These are phyloP conservation scores for Colletotrichum sp. DNA, from an alignment of 2,329 filamentous ascomycete genomes.

Conservation along the genomic window DNA sequence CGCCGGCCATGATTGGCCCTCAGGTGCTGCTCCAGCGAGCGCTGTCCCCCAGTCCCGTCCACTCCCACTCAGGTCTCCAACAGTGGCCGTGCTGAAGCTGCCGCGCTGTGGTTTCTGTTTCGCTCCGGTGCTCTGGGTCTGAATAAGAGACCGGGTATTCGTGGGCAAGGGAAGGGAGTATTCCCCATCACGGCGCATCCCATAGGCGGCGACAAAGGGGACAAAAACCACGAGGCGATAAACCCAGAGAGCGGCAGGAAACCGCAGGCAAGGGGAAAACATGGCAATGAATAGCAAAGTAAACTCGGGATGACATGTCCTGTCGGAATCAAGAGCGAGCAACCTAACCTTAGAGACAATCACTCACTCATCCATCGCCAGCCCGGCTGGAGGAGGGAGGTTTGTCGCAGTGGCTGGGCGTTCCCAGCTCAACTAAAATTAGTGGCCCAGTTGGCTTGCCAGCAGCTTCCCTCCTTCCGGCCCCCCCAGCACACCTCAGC, in stretches of 20 bases:
- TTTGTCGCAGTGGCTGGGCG: conserved; percentile 19
- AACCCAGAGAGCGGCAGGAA: not conserved
- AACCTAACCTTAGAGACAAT: not conserved
- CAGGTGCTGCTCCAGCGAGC: not conserved
- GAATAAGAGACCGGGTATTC: not conserved
- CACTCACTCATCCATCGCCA: not conserved
- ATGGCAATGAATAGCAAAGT: not conserved
- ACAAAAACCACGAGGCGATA: not conserved
- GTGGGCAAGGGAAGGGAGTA: not conserved
- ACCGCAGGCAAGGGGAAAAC: not conserved
- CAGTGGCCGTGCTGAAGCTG: conserved; percentile 5
- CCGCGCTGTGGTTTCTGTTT: not conserved
- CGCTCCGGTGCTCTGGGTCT: not conserved
- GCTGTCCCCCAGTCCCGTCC: not conserved
- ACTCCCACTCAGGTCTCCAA: not conserved
- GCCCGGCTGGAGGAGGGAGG: not conserved
- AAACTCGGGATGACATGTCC: not conserved
- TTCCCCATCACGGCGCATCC: not conserved
- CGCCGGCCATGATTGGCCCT: conserved; percentile 6
- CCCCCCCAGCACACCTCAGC: not conserved
- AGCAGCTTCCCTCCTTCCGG: conserved; percentile 1
- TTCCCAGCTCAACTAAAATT: conserved; percentile 20
- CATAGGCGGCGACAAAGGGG: not conserved
- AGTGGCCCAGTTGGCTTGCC: conserved; percentile 13
- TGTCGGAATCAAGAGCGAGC: not conserved